These are phyloP conservation scores for Trichoderma erinaceum DNA, from an alignment of 495 filamentous ascomycete species.

Conservation along the genomic window DNA sequence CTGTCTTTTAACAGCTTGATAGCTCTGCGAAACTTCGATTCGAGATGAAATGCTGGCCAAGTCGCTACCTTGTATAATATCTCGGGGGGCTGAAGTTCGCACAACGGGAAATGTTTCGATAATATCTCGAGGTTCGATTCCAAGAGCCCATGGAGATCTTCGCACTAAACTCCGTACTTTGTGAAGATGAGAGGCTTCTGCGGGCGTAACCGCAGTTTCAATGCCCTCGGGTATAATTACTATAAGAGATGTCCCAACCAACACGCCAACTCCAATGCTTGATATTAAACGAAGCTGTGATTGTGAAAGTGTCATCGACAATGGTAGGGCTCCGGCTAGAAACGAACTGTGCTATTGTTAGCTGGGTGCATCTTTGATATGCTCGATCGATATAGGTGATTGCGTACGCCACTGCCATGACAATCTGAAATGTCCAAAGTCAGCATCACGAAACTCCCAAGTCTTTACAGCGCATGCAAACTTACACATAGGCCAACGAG, in stretches of 20 bases:
- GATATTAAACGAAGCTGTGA: constrained; percentile 85
- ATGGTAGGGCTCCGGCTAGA: constrained; percentile 83
- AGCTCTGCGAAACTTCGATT: neutral
- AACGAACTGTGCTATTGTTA: constrained; percentile 62
- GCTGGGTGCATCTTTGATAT: neutral
- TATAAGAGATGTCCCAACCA: constrained; percentile 90
- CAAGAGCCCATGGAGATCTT: constrained; percentile 9
- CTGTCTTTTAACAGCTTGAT: neutral
- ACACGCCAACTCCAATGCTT: constrained; percentile 85
- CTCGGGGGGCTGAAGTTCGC: neutral
- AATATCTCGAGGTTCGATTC: constrained; percentile 7
- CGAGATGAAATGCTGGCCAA: neutral
- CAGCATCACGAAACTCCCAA: neutral
- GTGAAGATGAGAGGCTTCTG: constrained; percentile 38
- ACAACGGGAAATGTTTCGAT: neutral
- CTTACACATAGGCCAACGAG: constrained; percentile 66
- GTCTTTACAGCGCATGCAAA: neutral
- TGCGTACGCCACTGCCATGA: constrained; percentile 91
- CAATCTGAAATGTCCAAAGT: constrained; percentile 41
- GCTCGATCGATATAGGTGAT: constrained; percentile 2
- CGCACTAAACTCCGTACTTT: neutral
- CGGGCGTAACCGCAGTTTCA: constrained; percentile 76
- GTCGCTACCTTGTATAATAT: neutral
- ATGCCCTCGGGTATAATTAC: constrained; percentile 97
- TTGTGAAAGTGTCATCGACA: constrained; percentile 83